Percentiles rank a stretch among this genome's conserved stretches.
Evolutionary conservation across 1,284 basidiomycete genomes (phyloP).

Genomic region (Thecaphora thlaspeos): DNA sequence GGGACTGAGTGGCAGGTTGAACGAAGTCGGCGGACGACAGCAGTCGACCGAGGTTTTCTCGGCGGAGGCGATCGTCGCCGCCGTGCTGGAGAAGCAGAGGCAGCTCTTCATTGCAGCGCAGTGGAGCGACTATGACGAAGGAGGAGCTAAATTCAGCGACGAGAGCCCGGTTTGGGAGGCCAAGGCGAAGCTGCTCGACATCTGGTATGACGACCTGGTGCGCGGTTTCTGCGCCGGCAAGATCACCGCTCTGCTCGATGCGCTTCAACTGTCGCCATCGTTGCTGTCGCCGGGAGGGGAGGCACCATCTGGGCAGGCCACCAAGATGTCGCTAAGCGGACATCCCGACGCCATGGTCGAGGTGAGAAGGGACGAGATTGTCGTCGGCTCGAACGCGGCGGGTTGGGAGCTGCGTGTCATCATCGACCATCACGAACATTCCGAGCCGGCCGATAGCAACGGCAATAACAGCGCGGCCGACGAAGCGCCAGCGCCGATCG

Average conservation of each 20-base stretch:
- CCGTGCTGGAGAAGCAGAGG: constrained; percentile 25
- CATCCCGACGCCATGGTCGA: background rate
- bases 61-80: constrained; percentile 17
- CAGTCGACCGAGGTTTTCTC: background rate
- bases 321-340: background rate
- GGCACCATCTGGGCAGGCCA: background rate
- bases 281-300: too few species aligned
- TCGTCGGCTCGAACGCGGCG: constrained; percentile 13
- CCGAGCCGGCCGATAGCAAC: constrained; percentile 7
- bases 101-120: constrained; percentile 26
- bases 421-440: constrained; percentile 3
- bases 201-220: constrained; percentile 26
- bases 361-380: background rate
- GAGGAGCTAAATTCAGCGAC: constrained; percentile 2
- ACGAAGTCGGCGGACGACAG: too few species aligned
- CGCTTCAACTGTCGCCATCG: constrained; percentile 19
- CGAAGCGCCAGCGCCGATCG: constrained; percentile 8
- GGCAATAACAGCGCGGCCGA: background rate
- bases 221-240: constrained; percentile 22
- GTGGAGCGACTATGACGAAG: constrained; percentile 24
- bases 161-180: constrained; percentile 4
- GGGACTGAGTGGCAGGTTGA: too few species aligned
- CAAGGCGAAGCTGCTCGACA: constrained; percentile 23
- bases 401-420: constrained; percentile 29
- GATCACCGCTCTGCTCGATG: constrained; percentile 15